phyloP scores from a whole-genome alignment of 78 protist species.

The Dictyostelium brefeldianum region DNA sequence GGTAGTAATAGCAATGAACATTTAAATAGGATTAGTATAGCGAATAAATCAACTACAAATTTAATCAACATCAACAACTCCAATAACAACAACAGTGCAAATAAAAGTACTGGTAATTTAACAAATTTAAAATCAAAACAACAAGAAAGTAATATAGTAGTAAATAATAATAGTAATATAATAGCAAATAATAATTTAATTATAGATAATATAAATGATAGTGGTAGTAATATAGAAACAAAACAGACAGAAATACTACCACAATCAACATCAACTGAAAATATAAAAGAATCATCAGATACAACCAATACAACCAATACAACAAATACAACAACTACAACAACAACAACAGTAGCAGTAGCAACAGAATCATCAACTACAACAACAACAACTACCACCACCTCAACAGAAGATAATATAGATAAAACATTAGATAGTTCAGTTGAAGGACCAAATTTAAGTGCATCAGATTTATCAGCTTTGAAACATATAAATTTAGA shows the following conservation, averaged over 20 bases:
- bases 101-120: constrained; percentile 10
- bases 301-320: background rate
- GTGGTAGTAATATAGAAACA: too few species aligned
- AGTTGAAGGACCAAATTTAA: background rate
- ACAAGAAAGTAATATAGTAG: too few species aligned
- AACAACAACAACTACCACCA: background rate
- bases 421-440: too few species aligned
- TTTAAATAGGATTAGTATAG: background rate
- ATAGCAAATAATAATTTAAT: too few species aligned
- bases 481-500: constrained; percentile 68
- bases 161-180: too few species aligned
- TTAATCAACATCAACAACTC: too few species aligned
- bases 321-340: background rate
- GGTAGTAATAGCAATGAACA: background rate
- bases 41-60: background rate
- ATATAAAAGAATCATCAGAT: too few species aligned
- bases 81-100: background rate
- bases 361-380: background rate
- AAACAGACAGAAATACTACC: too few species aligned
- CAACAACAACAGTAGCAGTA: background rate
- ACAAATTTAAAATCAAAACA: constrained; percentile 5
- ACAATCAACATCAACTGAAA: too few species aligned
- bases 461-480: constrained; percentile 49
- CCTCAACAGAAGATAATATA: background rate
- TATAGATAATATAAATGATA: too few species aligned